Conservation (phyloP, 805 yeast genomes). For the Kodamaea fukazawae region DNA sequence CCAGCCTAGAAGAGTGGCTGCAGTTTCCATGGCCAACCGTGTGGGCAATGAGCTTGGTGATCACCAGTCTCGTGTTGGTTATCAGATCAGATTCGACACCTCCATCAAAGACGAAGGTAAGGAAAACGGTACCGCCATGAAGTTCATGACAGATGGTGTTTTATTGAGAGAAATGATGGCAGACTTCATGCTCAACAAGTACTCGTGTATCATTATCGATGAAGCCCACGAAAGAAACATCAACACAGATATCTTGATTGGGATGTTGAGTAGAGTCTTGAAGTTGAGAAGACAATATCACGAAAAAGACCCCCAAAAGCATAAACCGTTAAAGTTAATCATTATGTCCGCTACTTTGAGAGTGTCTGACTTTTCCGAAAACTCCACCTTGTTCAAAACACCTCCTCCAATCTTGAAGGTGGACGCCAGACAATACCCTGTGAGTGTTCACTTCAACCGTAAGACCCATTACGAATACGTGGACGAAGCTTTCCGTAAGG, state of each 20-base stretch:
- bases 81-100: constrained; percentile 81
- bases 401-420: constrained; percentile 89
- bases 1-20: constrained; percentile 93
- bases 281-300: constrained; percentile 60
- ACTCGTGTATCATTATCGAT: constrained; percentile 86
- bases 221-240: constrained; percentile 98
- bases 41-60: constrained; percentile 75
- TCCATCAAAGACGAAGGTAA: constrained; percentile 51
- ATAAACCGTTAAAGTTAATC: constrained; percentile 71
- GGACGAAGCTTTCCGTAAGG: constrained; percentile 81
- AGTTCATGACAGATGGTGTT: constrained; percentile 95
- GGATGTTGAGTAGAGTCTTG: constrained; percentile 86
- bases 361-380: constrained; percentile 90
- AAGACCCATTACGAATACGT: constrained; percentile 75
- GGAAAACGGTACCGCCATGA: constrained; percentile 58
- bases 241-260: constrained; percentile 93
- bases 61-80: constrained; percentile 66
- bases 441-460: constrained; percentile 83
- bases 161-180: constrained; percentile 87
- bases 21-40: constrained; percentile 85
- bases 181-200: constrained; percentile 76
- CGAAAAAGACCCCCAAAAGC: constrained; percentile 43
- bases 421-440: constrained; percentile 93
- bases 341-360: constrained; percentile 97
- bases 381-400: constrained; percentile 56